Evolutionary conservation across 192 early-diverging fungal species (phyloP), one percentile per base, ranked within the genome.

Genomic region (Coemansia nantahalensis): DNA sequence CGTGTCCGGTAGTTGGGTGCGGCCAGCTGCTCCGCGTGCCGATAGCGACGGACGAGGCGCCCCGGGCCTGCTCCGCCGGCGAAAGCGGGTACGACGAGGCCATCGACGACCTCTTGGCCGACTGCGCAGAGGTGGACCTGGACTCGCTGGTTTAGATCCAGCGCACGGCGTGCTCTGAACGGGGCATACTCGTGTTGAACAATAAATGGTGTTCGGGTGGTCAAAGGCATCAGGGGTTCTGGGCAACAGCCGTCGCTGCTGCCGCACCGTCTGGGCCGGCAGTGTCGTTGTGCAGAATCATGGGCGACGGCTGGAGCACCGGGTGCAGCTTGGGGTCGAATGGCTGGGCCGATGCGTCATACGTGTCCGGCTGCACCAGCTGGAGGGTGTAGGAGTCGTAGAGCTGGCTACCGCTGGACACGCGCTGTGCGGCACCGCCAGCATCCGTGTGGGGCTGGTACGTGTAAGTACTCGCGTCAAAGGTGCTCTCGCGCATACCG

Each of bases 1-100:
- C n/a, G n/a, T n/a, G n/a, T n/a, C n/a, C n/a, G n/a, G 18, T 68
- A 60, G 65, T 56, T 28, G 68, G 68, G 9, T 70, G 68, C 33
- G 8, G 41, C 11, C 51, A 55, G 38, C 45, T 39, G 5, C 12
- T 62, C 2, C 34, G 44, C 11, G 23, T 54, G 21, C 32, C 50
- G 8, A 48, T 65, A 34, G 19, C 39, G 16, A 14, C 19, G 3
- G 14, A 5, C 31, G 31, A 2, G 8, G 31, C 31, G 1, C 8
- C 31, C 31, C 1, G 1, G 4, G 31, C 10, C 31, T 1, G 10
- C 10, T 32, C 8, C 31, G 1, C 31, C 8, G 31, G 31, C 31
- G 5, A 10, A 3, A 11, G 31, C 31, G 40, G 32, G 24, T 13
- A 51, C 8, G 49, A 40, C 6, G 1, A 30, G 4, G 18, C n/a